Evolutionary conservation across 805 yeast species (phyloP).

Genomic region (Kodamaea neixiangensis): DNA sequence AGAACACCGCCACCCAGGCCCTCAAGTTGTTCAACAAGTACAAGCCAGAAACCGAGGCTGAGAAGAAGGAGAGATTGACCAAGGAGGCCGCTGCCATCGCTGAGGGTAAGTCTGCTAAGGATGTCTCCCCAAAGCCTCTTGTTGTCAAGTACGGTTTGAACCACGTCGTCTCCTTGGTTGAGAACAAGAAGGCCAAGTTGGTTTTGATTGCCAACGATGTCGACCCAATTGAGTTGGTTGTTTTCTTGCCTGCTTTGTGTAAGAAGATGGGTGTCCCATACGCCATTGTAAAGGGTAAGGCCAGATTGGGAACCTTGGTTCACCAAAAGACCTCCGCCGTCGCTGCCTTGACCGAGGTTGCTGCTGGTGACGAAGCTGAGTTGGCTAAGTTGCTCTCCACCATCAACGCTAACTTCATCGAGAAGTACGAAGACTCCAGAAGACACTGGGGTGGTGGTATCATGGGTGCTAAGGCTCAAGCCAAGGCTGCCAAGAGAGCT

Average conservation of each 20-base stretch:
- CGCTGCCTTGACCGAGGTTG: conserved; percentile 95
- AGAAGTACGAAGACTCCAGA: conserved; percentile 93
- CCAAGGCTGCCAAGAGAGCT: conserved; percentile 76
- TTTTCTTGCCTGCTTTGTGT: conserved; percentile 98
- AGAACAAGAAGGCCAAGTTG: conserved; percentile 97
- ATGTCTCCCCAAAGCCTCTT: conserved; percentile 95
- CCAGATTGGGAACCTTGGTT: conserved; percentile 95
- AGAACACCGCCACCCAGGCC: conserved; percentile 97
- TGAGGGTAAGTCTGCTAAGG: conserved; percentile 96
- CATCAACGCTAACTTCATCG: conserved; percentile 88
- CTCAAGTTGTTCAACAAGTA: conserved; percentile 98
- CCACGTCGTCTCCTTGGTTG: conserved; percentile 96
- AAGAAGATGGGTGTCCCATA: conserved; percentile 99
- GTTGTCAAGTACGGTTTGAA: conserved; percentile 97
- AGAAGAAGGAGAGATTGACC: conserved; percentile 98
- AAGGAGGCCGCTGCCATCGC: conserved; percentile 99
- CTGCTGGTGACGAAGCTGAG: conserved; percentile 91
- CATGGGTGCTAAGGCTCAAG: conserved; percentile 92
- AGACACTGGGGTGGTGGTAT: conserved; percentile 99
- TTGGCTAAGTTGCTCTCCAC: conserved; percentile 91
- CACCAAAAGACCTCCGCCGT: conserved; percentile 98
- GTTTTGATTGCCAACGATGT: conserved; percentile 98
- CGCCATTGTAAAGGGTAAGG: conserved; percentile 98
- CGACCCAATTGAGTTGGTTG: conserved; percentile 97
- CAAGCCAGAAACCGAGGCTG: conserved; percentile 96